A percentile compares a stretch with the other conserved stretches of the same genome.
Conservation (phyloP, 129 eudicot species). For the Lonicera japonica region DNA sequence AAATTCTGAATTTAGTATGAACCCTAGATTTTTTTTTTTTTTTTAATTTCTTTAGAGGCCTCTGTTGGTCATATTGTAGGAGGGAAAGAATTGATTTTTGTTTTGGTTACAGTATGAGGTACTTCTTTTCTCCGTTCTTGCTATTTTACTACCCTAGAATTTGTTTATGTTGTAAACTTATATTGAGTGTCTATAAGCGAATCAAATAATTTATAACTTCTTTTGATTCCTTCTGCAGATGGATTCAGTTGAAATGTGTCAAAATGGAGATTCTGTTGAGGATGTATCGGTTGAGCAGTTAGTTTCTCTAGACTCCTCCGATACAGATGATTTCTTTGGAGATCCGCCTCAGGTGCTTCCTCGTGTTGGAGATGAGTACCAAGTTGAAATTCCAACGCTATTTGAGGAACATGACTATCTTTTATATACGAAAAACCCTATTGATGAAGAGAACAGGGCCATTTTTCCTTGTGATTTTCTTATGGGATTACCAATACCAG, state of each 20-base stretch:
- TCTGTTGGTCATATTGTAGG: neutral
- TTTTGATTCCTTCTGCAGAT: slow-evolving; percentile 32
- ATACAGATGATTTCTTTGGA: slow-evolving; percentile 27
- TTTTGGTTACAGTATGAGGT: neutral
- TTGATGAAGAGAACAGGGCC: slow-evolving; percentile 19
- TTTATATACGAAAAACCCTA: slow-evolving; percentile 21
- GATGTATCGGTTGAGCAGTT: slow-evolving; percentile 18
- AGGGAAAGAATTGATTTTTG: neutral
- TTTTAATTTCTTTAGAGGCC: neutral
- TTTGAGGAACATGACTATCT: slow-evolving; percentile 18
- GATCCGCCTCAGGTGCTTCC: slow-evolving; percentile 25
- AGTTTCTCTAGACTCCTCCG: slow-evolving; percentile 19
- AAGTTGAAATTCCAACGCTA: slow-evolving; percentile 48
- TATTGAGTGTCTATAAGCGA: neutral
- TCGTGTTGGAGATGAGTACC: slow-evolving; percentile 56
- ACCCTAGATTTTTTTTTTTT: neutral
- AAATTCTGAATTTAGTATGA: neutral
- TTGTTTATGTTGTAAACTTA: no score
- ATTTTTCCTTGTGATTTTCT: slow-evolving; percentile 23
- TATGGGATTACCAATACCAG: slow-evolving; percentile 53
- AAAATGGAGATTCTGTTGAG: no score
- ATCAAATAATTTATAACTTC: neutral
- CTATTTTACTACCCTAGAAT: neutral
- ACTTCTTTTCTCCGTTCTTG: neutral
- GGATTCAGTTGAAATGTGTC: slow-evolving; percentile 30